Conservation (phyloP, 768 basidiomycete genomes). For the Cyclocybe cylindracea region DNA sequence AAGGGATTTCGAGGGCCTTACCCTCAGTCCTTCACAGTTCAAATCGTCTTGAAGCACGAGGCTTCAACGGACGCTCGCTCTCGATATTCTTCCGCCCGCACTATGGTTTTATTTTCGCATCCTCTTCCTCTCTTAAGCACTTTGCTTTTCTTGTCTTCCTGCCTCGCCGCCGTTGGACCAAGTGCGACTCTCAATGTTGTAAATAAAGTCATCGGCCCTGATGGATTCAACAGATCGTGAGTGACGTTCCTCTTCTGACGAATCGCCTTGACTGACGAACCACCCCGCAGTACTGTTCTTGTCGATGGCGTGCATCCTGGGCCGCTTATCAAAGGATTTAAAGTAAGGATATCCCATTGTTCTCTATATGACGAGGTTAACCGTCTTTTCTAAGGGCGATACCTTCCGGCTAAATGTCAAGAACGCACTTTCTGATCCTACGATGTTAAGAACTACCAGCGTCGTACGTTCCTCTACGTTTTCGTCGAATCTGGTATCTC, state of each 20-base stretch:
- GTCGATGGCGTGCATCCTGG: too few species aligned
- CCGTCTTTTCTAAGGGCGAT: constrained; percentile 24
- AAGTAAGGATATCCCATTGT: constrained; percentile 3
- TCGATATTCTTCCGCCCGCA: too few species aligned
- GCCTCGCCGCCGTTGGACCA: constrained; percentile 23
- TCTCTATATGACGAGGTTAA: too few species aligned
- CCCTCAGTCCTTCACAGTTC: too few species aligned
- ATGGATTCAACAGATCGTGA: constrained; percentile 41
- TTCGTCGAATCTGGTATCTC: background rate
- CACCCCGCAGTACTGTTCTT: too few species aligned
- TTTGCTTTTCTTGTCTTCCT: too few species aligned
- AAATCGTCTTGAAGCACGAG: too few species aligned
- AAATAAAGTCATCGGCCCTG: constrained; percentile 48
- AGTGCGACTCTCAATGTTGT: constrained; percentile 34
- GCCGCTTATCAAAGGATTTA: constrained; percentile 26
- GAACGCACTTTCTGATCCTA: constrained; percentile 41
- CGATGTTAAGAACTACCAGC: constrained; percentile 28
- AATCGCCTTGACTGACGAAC: background rate
- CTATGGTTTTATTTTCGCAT: too few species aligned
- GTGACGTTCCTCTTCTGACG: background rate
- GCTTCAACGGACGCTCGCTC: too few species aligned
- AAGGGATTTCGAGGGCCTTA: too few species aligned
- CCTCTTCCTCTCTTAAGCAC: too few species aligned
- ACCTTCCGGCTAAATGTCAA: constrained; percentile 44
- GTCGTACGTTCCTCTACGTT: constrained; percentile 22